phyloP scores from a whole-genome alignment of 257 asterid species.

The Nicotiana attenuata region DNA sequence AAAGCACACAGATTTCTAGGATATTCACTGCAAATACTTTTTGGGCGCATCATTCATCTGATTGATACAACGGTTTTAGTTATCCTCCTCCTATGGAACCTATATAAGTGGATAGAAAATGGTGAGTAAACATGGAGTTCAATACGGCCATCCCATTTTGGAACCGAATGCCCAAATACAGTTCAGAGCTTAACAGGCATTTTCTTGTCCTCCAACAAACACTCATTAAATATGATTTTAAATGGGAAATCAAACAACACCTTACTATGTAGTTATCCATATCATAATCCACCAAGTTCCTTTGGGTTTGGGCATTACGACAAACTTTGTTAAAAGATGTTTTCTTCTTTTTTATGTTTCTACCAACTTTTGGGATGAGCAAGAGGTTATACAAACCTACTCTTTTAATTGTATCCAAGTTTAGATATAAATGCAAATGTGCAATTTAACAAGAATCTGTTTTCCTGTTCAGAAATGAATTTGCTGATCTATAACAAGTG shows the following conservation, averaged over 20 bases:
- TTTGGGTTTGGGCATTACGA: background rate
- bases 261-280: background rate
- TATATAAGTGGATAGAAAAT: background rate
- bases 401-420: background rate
- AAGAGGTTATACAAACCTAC: background rate
- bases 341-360: background rate
- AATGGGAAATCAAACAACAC: background rate
- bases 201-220: conserved; percentile 1
- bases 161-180: background rate
- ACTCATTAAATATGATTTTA: background rate
- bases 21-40: background rate
- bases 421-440: background rate
- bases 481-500: background rate
- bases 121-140: background rate
- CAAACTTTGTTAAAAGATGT: background rate
- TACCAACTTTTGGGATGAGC: background rate
- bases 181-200: background rate
- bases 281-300: background rate
- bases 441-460: background rate
- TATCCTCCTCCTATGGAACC: background rate
- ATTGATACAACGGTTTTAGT: background rate
- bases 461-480: background rate
- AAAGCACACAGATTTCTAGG: background rate
- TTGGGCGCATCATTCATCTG: background rate
- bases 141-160: background rate